Percentiles rank a stretch among this genome's conserved stretches.
Conservation (phyloP, 2,329 filamentous ascomycete species). For the Colletotrichum euphorbiae region DNA sequence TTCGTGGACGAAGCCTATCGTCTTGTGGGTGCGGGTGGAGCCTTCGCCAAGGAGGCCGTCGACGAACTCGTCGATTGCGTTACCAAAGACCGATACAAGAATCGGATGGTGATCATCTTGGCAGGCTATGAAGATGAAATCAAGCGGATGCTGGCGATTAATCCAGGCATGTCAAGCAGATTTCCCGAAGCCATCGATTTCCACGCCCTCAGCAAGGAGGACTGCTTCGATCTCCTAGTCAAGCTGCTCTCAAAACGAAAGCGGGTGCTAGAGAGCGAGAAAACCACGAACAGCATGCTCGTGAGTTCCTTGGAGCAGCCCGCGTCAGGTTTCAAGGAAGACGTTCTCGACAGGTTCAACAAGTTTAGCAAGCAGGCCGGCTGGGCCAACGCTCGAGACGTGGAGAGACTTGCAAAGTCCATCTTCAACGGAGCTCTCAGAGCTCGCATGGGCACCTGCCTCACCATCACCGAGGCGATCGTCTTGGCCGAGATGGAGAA, state of each 20-base stretch:
- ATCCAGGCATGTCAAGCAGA: slow-evolving; percentile 72
- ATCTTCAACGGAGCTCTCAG: slow-evolving; percentile 59
- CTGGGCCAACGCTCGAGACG: slow-evolving; percentile 75
- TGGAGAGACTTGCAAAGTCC: slow-evolving; percentile 63
- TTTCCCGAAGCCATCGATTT: slow-evolving; percentile 74
- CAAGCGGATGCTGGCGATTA: slow-evolving; percentile 69
- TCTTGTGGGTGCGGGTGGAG: slow-evolving; percentile 60
- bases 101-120: slow-evolving; percentile 74
- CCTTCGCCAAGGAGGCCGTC: slow-evolving; percentile 67
- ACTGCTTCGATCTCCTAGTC: slow-evolving; percentile 60
- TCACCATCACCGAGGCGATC: slow-evolving; percentile 41
- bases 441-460: background rate
- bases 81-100: slow-evolving; percentile 66
- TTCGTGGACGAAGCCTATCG: slow-evolving; percentile 81
- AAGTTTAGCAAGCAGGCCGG: slow-evolving; percentile 55
- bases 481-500: slow-evolving; percentile 41
- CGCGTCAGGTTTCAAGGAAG: slow-evolving; percentile 36
- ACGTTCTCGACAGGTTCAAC: slow-evolving; percentile 51
- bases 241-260: slow-evolving; percentile 46
- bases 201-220: slow-evolving; percentile 52
- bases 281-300: slow-evolving; percentile 15
- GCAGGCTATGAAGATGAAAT: slow-evolving; percentile 78
- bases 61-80: slow-evolving; percentile 65
- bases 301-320: too few relatives aligned
- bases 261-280: slow-evolving; percentile 44